Conservation (phyloP, 129 eudicot genomes). For the Flaveria trinervia region DNA sequence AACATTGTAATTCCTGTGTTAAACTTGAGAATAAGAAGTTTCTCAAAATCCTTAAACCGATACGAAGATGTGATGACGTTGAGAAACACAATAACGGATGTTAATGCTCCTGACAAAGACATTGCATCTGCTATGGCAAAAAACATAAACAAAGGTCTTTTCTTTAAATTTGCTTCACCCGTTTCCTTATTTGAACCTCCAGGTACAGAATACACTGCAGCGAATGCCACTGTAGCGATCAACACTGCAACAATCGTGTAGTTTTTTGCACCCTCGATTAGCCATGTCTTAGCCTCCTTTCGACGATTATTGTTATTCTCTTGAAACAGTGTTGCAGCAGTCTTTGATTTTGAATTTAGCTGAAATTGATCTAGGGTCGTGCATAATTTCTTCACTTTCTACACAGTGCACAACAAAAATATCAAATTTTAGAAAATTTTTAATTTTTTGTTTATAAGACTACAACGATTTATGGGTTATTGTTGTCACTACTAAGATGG, state of each 20-base stretch:
- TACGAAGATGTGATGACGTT: constrained; percentile 41
- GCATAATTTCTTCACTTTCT: constrained; percentile 34
- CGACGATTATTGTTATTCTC: constrained; percentile 30
- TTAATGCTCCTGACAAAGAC: constrained; percentile 40
- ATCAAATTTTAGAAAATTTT: too few species aligned
- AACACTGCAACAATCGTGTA: constrained; percentile 46
- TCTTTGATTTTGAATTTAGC: constrained; percentile 27
- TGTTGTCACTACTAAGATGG: too few species aligned
- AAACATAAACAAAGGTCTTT: constrained; percentile 28
- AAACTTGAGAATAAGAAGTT: constrained; percentile 26
- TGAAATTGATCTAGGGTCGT: constrained; percentile 14
- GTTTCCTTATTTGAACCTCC: constrained; percentile 33
- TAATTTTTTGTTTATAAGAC: too few species aligned
- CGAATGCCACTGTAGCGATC: constrained; percentile 54
- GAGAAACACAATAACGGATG: constrained; percentile 41
- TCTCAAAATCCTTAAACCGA: constrained; percentile 36
- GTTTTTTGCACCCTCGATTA: constrained; percentile 43
- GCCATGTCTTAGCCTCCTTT: constrained; percentile 37
- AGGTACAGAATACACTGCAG: constrained; percentile 52
- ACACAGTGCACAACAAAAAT: neutral
- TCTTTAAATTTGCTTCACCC: constrained; percentile 32
- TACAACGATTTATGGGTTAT: too few species aligned
- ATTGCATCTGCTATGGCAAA: constrained; percentile 38
- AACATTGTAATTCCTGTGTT: constrained; percentile 29
- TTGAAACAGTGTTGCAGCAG: constrained; percentile 30